A percentile compares a stretch with the other conserved stretches of the same genome.
Conservation (phyloP, 305 asterid species). For the Fraxinus angustifolia region DNA sequence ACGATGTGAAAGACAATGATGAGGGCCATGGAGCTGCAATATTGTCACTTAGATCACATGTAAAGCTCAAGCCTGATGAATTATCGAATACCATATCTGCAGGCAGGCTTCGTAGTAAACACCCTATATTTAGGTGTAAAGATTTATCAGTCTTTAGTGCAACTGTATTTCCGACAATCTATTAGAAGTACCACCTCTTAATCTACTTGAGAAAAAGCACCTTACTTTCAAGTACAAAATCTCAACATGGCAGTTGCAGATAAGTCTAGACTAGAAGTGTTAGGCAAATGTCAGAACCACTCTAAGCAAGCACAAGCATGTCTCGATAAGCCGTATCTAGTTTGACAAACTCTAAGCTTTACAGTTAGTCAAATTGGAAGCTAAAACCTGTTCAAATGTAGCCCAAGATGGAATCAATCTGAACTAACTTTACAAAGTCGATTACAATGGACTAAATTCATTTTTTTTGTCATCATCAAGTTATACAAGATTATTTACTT, state of each 20-base stretch:
- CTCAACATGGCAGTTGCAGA: neutral
- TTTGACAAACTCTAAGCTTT: neutral
- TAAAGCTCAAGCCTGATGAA: slow-evolving; percentile 80
- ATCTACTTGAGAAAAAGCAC: neutral
- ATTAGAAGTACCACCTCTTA: neutral
- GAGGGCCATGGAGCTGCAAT: slow-evolving; percentile 98
- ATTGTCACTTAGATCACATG: slow-evolving; percentile 85
- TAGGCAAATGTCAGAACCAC: neutral
- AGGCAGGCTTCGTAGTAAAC: slow-evolving; percentile 82
- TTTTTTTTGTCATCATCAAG: neutral
- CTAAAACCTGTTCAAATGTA: neutral
- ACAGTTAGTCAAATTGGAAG: neutral
- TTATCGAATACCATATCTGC: slow-evolving; percentile 83
- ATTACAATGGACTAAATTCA: neutral
- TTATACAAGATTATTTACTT: neutral
- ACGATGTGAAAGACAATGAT: slow-evolving; percentile 66
- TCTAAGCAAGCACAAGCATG: neutral
- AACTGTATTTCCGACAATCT: neutral
- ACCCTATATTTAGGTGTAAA: slow-evolving; percentile 48
- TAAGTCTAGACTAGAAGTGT: neutral
- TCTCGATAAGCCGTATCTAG: neutral
- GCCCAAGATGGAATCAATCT: neutral
- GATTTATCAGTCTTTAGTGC: slow-evolving; percentile 5
- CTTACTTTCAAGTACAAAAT: neutral
- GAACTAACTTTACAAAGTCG: neutral